Conservation (phyloP, 345 rosid genomes). For the Carallia brachiata region DNA sequence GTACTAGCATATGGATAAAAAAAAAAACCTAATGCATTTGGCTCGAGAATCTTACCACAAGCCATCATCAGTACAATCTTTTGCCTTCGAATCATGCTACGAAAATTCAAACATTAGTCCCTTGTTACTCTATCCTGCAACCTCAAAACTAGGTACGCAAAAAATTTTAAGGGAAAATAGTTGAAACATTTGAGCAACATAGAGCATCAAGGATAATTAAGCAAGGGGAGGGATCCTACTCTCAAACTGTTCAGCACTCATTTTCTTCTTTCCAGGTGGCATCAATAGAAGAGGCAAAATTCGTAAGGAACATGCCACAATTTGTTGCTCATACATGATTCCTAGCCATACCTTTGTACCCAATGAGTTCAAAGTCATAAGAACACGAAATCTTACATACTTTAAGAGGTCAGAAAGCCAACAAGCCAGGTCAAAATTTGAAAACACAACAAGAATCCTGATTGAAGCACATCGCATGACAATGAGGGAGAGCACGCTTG, state of each 20-base stretch:
- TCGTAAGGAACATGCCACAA: neutral
- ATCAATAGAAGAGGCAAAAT: too few relatives aligned
- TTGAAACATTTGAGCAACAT: neutral
- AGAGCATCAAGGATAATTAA: neutral
- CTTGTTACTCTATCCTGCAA: neutral
- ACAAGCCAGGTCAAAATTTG: neutral
- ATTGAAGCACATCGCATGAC: conserved; percentile 25
- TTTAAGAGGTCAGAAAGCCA: neutral
- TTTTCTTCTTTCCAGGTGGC: neutral
- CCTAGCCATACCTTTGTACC: neutral
- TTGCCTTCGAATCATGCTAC: neutral
- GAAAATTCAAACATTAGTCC: too few relatives aligned
- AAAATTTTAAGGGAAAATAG: neutral
- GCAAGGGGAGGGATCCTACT: neutral
- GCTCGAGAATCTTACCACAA: too few relatives aligned
- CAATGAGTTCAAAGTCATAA: neutral
- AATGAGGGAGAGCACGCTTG: conserved; percentile 42
- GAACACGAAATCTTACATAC: neutral
- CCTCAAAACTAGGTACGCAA: too few relatives aligned
- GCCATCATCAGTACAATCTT: neutral
- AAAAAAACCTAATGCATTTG: too few relatives aligned
- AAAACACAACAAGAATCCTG: too few relatives aligned
- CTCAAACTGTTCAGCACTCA: neutral
- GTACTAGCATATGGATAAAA: too few relatives aligned
- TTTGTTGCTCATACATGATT: neutral